A percentile compares a stretch with the other conserved stretches of the same genome.
These are phyloP conservation scores for Penicillium sp. DNA, from an alignment of 2,329 filamentous ascomycete species.

Conservation along the genomic window DNA sequence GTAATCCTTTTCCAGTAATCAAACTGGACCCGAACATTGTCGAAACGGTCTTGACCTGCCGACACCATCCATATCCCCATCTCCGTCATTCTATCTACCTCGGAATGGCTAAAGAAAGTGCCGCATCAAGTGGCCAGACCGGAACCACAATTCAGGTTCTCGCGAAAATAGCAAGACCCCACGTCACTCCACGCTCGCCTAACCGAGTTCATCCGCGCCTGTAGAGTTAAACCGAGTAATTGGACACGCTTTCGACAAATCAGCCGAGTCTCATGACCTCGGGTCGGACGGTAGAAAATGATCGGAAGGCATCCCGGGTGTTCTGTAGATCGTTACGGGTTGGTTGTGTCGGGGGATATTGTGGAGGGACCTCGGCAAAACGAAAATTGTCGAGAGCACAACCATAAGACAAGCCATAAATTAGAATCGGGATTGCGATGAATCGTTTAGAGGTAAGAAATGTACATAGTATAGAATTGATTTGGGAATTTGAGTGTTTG, in stretches of 20 bases:
- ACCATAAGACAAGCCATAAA: not conserved
- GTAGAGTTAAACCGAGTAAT: not conserved
- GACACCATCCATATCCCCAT: no score
- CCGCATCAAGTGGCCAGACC: no score
- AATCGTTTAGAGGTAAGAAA: no score
- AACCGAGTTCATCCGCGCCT: constrained; percentile 1
- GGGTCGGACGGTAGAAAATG: not conserved
- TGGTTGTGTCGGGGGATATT: constrained; percentile 3
- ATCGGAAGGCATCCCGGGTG: not conserved
- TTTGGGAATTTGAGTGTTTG: not conserved
- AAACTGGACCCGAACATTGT: no score
- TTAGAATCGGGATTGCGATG: no score
- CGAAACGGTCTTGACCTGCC: no score
- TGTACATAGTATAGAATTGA: not conserved
- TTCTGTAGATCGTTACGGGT: constrained; percentile 3
- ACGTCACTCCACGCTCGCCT: constrained; percentile 2
- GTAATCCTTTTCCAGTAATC: no score
- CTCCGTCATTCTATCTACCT: no score
- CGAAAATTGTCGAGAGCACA: not conserved
- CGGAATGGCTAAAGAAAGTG: no score
- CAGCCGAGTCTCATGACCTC: constrained; percentile 8
- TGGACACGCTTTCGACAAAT: not conserved
- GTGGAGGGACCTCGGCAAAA: constrained; percentile 14
- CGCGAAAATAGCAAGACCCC: not conserved
- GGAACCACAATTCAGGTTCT: no score